Conservation (phyloP, 1,284 basidiomycete species). For the Vanrija pseudolonga region DNA sequence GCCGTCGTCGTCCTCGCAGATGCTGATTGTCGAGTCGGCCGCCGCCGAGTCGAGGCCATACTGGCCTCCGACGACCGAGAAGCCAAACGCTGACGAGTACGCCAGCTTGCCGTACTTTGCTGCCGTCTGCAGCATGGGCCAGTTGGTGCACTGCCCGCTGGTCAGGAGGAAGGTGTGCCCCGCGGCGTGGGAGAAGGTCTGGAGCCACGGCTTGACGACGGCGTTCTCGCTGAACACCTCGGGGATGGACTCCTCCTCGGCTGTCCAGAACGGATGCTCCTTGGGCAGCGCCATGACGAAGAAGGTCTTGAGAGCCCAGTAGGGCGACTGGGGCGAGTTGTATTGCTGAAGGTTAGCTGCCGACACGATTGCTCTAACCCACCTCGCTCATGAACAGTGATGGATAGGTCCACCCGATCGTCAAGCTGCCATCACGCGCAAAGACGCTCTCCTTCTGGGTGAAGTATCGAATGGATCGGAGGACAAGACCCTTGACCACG, state of each 20-base stretch:
- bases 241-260: conserved; percentile 51
- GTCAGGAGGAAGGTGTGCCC: conserved; percentile 63
- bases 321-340: conserved; percentile 56
- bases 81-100: conserved; percentile 69
- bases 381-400: conserved; percentile 68
- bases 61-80: conserved; percentile 64
- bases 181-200: conserved; percentile 24
- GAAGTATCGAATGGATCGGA: conserved; percentile 70
- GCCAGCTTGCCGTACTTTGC: conserved; percentile 74
- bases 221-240: conserved; percentile 48
- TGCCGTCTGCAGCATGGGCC: conserved; percentile 5
- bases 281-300: conserved; percentile 61
- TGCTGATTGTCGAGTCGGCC: conserved; percentile 63
- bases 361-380: conserved; percentile 1
- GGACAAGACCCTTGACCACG: conserved; percentile 63
- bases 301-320: conserved; percentile 75
- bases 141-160: conserved; percentile 57
- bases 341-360: conserved; percentile 17
- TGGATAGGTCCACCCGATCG: conserved; percentile 66
- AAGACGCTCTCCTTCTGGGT: conserved; percentile 54
- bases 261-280: conserved; percentile 65
- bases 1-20: conserved; percentile 57
- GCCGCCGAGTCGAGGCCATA: conserved; percentile 64
- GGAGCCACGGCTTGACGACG: conserved; percentile 24
- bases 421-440: conserved; percentile 62